Evolutionary conservation across 225 moss, liverwort and hornwort genomes (phyloP), one percentile per base, ranked within the genome.

Genomic region (Climacium dendroides): DNA sequence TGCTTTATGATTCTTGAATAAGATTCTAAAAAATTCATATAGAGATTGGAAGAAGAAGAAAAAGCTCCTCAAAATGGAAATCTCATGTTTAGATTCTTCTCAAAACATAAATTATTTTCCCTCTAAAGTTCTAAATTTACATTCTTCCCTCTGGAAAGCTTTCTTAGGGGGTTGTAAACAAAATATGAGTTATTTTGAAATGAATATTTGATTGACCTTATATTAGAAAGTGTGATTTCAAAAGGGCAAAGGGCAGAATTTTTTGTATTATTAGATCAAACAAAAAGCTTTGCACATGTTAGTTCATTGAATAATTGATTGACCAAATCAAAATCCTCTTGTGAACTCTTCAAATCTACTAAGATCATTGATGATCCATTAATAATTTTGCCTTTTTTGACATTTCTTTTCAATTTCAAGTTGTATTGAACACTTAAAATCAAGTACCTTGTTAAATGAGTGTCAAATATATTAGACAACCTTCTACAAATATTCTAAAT

Each of bases 121-220:
- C 0, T 75, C 34, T 34, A 34, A 20, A 75, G 3, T 0, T 35
- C 5, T 35, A 13, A 35, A 8, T 35, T 8, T 53, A 5, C 2
- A 35, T 23, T 15, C 7, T 0, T 2, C 5, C 0, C 13, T 6
- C 6, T 50, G 5, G 1, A 13, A 7, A 34, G 13, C 2, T 74
- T 0, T 20, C 0, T 5, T 22, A 13, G 8, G 5, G 5, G 8
- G 5, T 76, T 23, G 9, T 9, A 35, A 35, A 23, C 2, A 53
- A 53, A 23, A 5, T 2, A 75, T 35, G 8, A 0, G 0, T 52
- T 75, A 13, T 50, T 20, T 50, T 50, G 8, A 74, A 74, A 32
- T 20, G 30, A 30, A 48, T 19, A 48, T 73, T 47, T 19, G 11
- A 74, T 48, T 48, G 50, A 19, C 7, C 2, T 32, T 20, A 19